Conservation (phyloP, 2,329 filamentous ascomycete species). For the Apiospora aurea region DNA sequence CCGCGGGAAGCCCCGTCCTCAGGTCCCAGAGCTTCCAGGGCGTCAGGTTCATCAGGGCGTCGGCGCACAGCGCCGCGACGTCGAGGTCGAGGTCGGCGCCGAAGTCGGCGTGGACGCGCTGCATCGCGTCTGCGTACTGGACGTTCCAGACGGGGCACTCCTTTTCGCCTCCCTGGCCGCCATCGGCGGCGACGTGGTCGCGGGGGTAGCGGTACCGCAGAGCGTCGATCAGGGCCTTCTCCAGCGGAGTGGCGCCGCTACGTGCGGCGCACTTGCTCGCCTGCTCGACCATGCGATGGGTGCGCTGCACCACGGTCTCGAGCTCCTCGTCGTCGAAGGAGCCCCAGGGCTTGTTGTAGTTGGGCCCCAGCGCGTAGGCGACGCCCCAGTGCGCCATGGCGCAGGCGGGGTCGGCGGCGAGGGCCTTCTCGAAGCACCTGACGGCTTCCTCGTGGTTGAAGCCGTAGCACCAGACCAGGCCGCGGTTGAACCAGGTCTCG, state of each 20-base stretch:
- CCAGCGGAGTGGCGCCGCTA: slow-evolving; percentile 52
- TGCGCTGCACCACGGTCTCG: slow-evolving; percentile 54
- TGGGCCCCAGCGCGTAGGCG: slow-evolving; percentile 75
- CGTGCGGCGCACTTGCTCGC: slow-evolving; percentile 43
- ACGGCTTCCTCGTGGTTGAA: slow-evolving; percentile 80
- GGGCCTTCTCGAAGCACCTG: slow-evolving; percentile 68
- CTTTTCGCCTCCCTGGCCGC: slow-evolving; percentile 50
- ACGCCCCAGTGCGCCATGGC: slow-evolving; percentile 74
- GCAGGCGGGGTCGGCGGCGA: slow-evolving; percentile 59
- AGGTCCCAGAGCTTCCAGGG: slow-evolving; percentile 72
- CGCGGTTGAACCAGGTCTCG: slow-evolving; percentile 74
- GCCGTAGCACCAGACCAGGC: slow-evolving; percentile 75
- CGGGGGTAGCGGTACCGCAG: slow-evolving; percentile 68
- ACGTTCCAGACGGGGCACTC: slow-evolving; percentile 56
- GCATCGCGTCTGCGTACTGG: slow-evolving; percentile 69
- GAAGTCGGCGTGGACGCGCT: slow-evolving; percentile 58
- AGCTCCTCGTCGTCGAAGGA: slow-evolving; percentile 71
- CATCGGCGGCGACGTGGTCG: slow-evolving; percentile 42
- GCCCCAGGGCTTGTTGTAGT: slow-evolving; percentile 80
- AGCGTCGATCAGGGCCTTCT: slow-evolving; percentile 69
- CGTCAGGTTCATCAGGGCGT: slow-evolving; percentile 70
- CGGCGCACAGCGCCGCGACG: slow-evolving; percentile 68
- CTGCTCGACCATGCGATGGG: slow-evolving; percentile 52
- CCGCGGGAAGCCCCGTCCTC: slow-evolving; percentile 61
- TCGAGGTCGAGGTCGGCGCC: slow-evolving; percentile 69